Conservation (phyloP, 1,284 basidiomycete species). For the Microbotryomycetes sp. region DNA sequence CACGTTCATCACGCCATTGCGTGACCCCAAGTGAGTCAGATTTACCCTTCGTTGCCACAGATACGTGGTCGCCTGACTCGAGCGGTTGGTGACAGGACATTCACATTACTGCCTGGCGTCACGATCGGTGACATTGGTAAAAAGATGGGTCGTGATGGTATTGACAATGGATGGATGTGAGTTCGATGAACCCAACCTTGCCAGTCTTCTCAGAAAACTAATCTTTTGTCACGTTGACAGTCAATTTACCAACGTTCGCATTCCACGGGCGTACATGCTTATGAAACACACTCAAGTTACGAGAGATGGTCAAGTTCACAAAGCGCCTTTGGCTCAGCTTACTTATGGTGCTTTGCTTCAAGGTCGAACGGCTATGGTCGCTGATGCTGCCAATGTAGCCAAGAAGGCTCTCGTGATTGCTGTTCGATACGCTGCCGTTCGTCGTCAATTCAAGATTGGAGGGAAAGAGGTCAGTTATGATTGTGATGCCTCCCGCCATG, state of each 20-base stretch:
- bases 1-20: slow-evolving; percentile 53
- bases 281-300: slow-evolving; percentile 56
- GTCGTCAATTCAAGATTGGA: slow-evolving; percentile 50
- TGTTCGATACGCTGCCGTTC: slow-evolving; percentile 52
- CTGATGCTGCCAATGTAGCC: slow-evolving; percentile 50
- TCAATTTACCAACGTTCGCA: slow-evolving; percentile 53
- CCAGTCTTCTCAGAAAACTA: too few relatives aligned
- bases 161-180: slow-evolving; percentile 49
- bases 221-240: neutral
- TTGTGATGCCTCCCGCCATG: neutral
- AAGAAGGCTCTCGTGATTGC: slow-evolving; percentile 55
- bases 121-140: slow-evolving; percentile 55
- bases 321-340: slow-evolving; percentile 52
- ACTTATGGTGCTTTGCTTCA: slow-evolving; percentile 54
- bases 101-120: slow-evolving; percentile 48
- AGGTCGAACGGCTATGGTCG: slow-evolving; percentile 52
- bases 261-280: slow-evolving; percentile 54
- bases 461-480: slow-evolving; percentile 41
- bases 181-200: too few relatives aligned
- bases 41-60: neutral
- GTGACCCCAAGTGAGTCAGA: slow-evolving; percentile 48
- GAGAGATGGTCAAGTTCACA: slow-evolving; percentile 46
- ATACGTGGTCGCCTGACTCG: neutral
- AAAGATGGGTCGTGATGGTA: slow-evolving; percentile 55
- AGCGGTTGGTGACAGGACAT: slow-evolving; percentile 40